Evolutionary conservation across 2,329 filamentous ascomycete genomes (phyloP), one percentile per base, ranked within the genome.

Genomic region (Ampelomyces quisqualis): DNA sequence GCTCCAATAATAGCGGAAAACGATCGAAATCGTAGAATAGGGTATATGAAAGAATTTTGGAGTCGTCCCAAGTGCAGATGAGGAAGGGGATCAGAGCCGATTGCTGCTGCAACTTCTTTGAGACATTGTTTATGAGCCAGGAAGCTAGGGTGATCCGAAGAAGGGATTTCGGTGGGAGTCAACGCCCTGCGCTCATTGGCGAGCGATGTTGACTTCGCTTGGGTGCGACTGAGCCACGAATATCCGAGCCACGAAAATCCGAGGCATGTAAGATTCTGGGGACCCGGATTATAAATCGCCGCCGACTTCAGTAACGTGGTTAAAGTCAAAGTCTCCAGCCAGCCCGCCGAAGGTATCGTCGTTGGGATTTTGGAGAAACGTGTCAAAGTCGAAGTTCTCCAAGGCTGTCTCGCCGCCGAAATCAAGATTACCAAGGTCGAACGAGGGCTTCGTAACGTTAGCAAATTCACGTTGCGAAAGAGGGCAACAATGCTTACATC

Each of bases 361-460:
- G 26, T 72, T 71, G 27, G 68, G 70, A 19, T 76, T 79, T 55
- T 83, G 80, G 37, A 85, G 70, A 70, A 84, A 85, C 11, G 77
- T 80, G 58, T 84, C 81, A 61, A 85, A 85, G 64, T 85, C 80
- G 61, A 85, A 84, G 77, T 77, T 69, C 72, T 82, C 56, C 72
- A 81, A 73, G 76, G 87, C 77, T 81, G 47, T 35, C 77, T 56
- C 42, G 71, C 78, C 65, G 71, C 73, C 74, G 73, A 64, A 55
- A 33, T 59, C 62, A 46, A 74, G 10, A 9, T 17, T 69, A 39
- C 69, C 67, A 40, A 73, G 58, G 30, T 62, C 67, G 40, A 68
- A 63, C 40, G 54, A 41, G 39, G 66, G 60, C 64, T 71, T 23
- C 49, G 32, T 43, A 49, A 46, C 35, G 49, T 52, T 57, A 69